Base-by-base conservation (phyloP, 2,329 filamentous ascomycete species). In the Beauveria pseudobassiana region DNA sequence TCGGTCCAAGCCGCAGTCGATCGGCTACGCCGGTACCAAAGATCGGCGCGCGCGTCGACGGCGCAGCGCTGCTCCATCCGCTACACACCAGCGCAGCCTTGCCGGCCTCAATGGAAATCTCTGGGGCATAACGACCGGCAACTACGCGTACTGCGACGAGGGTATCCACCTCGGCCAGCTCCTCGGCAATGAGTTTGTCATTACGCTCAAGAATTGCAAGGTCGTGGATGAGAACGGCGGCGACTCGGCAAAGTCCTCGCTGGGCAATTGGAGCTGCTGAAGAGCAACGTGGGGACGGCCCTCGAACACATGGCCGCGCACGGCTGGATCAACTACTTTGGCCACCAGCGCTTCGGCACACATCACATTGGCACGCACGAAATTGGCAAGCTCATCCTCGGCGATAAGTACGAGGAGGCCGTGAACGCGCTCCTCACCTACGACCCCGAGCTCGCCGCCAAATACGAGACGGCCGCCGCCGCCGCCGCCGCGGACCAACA, bases 311-410 rank as follows among this genome's bases (percentile, higher is more conserved):
- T 98, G 66, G 79, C 82, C 60, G 76, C 85, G 49, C 82, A 87
- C 50, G 95, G 95, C 3, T 99, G 96, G 79, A 87, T 99, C 75
- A 99, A 99, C 76, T 99, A 98, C 77, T 99, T 93, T 70, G 95
- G 95, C 9, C 85, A 98, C n/a, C 95, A 99, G 76, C 87, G 95
- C 26, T 99, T 99, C 69, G 95, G 95, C 30, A 93, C 92, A 0
- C 93, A 95, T 73, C 79, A 86, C 30, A 88, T 90, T 14, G 89
- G 92, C 40, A 99, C 95, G 0, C 91, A 98, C 69, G 83, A 87
- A 46, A 80, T 97, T 55, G 95, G 95, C 54, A 85, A 88, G 71
- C 87, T 90, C 72, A 92, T 99, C 71, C 81, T 99, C 0, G 83
- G 90, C 67, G 88, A 85, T 34, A 86, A 96, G 69, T 92, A 92